phyloP scores from a whole-genome alignment of 768 basidiomycete genomes.

The Russula foetens region DNA sequence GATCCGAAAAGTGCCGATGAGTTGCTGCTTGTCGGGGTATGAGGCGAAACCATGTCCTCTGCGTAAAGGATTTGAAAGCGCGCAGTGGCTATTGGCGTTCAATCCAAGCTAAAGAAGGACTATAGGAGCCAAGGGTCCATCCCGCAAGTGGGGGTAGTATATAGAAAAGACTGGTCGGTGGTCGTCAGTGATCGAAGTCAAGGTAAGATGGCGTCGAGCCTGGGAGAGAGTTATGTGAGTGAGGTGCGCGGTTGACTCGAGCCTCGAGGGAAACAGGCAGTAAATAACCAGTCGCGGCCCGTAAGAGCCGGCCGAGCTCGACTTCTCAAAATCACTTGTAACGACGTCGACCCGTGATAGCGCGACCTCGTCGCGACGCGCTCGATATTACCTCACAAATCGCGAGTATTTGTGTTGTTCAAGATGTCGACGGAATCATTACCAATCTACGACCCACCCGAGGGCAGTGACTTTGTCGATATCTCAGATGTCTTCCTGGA shows the following conservation, averaged over 20 bases:
- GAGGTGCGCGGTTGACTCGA: too few relatives aligned
- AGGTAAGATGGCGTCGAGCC: too few relatives aligned
- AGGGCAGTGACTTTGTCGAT: slow-evolving; percentile 54
- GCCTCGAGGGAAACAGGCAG: too few relatives aligned
- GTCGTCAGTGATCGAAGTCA: too few relatives aligned
- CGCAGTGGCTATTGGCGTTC: background rate
- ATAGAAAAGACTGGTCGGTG: too few relatives aligned
- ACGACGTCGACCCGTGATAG: background rate
- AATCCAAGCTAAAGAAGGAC: background rate
- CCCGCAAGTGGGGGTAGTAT: too few relatives aligned
- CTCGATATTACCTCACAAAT: background rate
- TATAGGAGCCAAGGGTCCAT: background rate
- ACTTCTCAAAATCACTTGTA: too few relatives aligned
- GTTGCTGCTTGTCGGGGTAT: slow-evolving; percentile 18
- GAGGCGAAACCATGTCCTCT: slow-evolving; percentile 11
- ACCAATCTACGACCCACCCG: slow-evolving; percentile 33
- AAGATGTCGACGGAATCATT: background rate
- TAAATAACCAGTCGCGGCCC: background rate
- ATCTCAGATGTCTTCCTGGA: slow-evolving; percentile 50
- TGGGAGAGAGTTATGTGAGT: too few relatives aligned
- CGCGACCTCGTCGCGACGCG: background rate
- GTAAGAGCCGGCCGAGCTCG: background rate
- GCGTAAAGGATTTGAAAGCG: background rate
- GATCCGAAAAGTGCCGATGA: slow-evolving; percentile 50
- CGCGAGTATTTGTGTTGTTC: background rate